Evolutionary conservation across 768 basidiomycete species (phyloP).

Genomic region (Podaxis sp.): DNA sequence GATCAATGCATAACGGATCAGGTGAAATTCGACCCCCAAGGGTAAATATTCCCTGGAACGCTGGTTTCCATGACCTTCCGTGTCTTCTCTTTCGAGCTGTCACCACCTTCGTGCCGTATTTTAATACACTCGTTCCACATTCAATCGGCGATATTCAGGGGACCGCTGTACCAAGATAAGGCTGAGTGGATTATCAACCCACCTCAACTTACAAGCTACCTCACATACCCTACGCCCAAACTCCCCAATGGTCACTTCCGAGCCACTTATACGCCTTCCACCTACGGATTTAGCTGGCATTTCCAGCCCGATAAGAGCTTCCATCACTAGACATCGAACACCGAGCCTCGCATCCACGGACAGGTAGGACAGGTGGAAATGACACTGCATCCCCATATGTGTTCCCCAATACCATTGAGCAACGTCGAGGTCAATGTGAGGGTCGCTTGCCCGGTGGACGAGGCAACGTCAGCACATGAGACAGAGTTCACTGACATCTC

Average conservation of each 20-base stretch:
- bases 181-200: neutral
- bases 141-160: too few species aligned
- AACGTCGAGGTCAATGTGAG: neutral
- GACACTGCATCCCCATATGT: neutral
- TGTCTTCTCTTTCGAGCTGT: too few species aligned
- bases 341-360: neutral
- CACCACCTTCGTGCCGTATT: too few species aligned
- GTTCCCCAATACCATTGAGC: neutral
- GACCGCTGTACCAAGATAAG: too few species aligned
- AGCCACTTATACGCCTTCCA: neutral
- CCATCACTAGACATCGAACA: neutral
- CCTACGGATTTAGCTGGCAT: constrained; percentile 5
- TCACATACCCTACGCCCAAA: neutral
- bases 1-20: too few species aligned
- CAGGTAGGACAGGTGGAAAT: neutral
- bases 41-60: too few species aligned
- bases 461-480: neutral
- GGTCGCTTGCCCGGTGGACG: neutral
- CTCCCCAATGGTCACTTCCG: neutral
- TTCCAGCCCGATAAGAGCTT: neutral
- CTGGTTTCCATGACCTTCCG: too few species aligned
- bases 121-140: too few species aligned
- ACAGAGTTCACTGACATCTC: neutral
- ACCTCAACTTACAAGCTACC: constrained; percentile 11
- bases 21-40: too few species aligned